A percentile compares a stretch with the other conserved stretches of the same genome.
phyloP scores from a whole-genome alignment of 768 basidiomycete genomes.

The Mycena polygramma region DNA sequence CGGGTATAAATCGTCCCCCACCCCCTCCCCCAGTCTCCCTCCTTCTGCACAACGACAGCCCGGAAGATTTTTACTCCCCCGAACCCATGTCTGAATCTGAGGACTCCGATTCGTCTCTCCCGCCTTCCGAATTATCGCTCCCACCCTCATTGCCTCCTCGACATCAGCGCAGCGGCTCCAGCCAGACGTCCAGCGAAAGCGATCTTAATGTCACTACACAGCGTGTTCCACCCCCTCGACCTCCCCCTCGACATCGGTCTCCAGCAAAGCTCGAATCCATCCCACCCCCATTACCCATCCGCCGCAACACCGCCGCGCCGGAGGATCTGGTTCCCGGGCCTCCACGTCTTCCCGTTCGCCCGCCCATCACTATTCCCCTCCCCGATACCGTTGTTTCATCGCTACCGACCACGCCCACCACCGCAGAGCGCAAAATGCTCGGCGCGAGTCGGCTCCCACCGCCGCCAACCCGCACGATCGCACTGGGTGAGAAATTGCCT shows the following conservation, averaged over 20 bases:
- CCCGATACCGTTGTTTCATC: slow-evolving; percentile 35
- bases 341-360: slow-evolving; percentile 46
- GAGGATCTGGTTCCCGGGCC: slow-evolving; percentile 44
- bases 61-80: slow-evolving; percentile 36
- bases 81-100: slow-evolving; percentile 33
- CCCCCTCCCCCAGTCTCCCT: slow-evolving; percentile 36
- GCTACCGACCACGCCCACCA: slow-evolving; percentile 35
- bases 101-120: slow-evolving; percentile 41
- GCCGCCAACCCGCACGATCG: slow-evolving; percentile 83
- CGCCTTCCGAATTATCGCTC: slow-evolving; percentile 40
- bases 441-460: slow-evolving; percentile 67
- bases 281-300: slow-evolving; percentile 61
- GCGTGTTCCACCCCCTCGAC: slow-evolving; percentile 47
- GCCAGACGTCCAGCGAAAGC: slow-evolving; percentile 55
- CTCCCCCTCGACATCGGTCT: slow-evolving; percentile 52
- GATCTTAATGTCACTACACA: slow-evolving; percentile 40
- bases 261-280: slow-evolving; percentile 39
- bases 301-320: slow-evolving; percentile 49
- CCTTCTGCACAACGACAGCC: slow-evolving; percentile 26
- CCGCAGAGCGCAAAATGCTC: slow-evolving; percentile 54
- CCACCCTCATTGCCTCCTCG: slow-evolving; percentile 38
- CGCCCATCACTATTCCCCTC: slow-evolving; percentile 38
- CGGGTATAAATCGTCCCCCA: slow-evolving; percentile 38
- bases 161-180: slow-evolving; percentile 50
- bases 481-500: slow-evolving; percentile 76